A percentile compares a stretch with the other conserved stretches of the same genome.
Evolutionary conservation across 352 stramenopile species (phyloP).

Genomic region (Phytophthora cryptogea): DNA sequence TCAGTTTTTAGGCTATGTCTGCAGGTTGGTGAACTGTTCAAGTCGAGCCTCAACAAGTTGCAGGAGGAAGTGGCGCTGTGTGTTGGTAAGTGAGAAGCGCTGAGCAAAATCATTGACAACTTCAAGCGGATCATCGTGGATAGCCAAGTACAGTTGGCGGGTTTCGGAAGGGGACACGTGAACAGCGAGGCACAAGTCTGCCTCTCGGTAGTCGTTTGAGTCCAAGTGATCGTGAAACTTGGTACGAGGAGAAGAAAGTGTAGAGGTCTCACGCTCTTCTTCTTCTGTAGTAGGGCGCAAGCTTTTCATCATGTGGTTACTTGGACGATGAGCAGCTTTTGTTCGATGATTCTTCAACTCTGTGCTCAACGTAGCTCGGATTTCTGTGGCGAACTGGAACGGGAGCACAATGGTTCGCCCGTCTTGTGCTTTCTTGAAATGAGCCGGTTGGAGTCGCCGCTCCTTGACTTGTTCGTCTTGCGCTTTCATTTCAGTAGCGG

Average conservation of each 20-base stretch:
- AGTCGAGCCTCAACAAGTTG: slow-evolving; percentile 36
- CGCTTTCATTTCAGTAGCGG: slow-evolving; percentile 35
- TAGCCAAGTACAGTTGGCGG: slow-evolving; percentile 40
- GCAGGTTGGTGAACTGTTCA: slow-evolving; percentile 59
- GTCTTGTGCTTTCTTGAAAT: slow-evolving; percentile 41
- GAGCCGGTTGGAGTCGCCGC: slow-evolving; percentile 32
- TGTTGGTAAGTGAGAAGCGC: slow-evolving; percentile 28
- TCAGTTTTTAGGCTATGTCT: slow-evolving; percentile 23
- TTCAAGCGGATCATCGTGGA: slow-evolving; percentile 34
- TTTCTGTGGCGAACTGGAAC: slow-evolving; percentile 46
- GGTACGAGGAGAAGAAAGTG: background rate
- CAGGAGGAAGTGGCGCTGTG: slow-evolving; percentile 36
- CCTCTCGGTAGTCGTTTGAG: background rate
- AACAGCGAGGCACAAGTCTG: slow-evolving; percentile 42
- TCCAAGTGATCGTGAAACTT: background rate
- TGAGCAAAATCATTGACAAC: slow-evolving; percentile 36
- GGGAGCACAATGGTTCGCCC: slow-evolving; percentile 52
- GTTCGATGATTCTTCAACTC: slow-evolving; percentile 21
- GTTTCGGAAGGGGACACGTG: slow-evolving; percentile 50
- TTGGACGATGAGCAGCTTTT: slow-evolving; percentile 6
- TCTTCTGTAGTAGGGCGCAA: slow-evolving; percentile 11
- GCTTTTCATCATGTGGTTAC: slow-evolving; percentile 27
- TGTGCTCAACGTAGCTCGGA: slow-evolving; percentile 25
- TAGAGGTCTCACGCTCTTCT: slow-evolving; percentile 5
- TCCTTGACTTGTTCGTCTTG: slow-evolving; percentile 37